A percentile compares a stretch with the other conserved stretches of the same genome.
These are phyloP conservation scores for Boletus sp. DNA, from an alignment of 768 basidiomycete genomes.

Conservation along the genomic window DNA sequence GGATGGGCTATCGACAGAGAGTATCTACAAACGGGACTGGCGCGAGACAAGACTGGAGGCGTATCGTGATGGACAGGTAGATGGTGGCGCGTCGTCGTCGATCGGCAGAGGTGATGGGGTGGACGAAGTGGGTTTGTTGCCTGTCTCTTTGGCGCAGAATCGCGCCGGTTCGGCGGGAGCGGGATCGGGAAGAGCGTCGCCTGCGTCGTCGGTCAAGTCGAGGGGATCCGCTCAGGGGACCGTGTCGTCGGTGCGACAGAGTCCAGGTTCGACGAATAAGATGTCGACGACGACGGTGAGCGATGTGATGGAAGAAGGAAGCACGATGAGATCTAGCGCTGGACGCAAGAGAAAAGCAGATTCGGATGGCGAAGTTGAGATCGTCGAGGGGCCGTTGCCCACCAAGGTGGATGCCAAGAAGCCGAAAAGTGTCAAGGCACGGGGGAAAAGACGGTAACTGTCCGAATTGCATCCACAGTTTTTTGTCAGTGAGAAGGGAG, in stretches of 20 bases:
- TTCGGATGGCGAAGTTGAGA: conserved; percentile 56
- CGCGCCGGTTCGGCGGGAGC: conserved; percentile 12
- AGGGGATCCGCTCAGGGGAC: conserved; percentile 29
- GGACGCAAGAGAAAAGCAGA: conserved; percentile 49
- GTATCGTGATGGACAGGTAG: conserved; percentile 13
- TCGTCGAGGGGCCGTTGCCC: conserved; percentile 44
- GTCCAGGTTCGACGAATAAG: conserved; percentile 44
- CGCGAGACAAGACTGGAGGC: conserved; percentile 56
- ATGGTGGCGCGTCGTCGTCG: conserved; percentile 5
- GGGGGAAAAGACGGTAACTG: conserved; percentile 40
- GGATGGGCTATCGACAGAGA: conserved; percentile 61
- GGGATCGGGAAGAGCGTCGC: conserved; percentile 41
- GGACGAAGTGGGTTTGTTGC: conserved; percentile 30
- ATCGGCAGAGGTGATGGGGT: conserved; percentile 22
- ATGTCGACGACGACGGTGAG: conserved; percentile 43
- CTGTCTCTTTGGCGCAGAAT: conserved; percentile 20
- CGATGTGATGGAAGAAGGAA: conserved; percentile 45
- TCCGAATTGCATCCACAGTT: too few species aligned
- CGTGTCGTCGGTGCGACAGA: conserved; percentile 38
- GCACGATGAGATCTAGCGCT: not conserved
- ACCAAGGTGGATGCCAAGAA: conserved; percentile 39
- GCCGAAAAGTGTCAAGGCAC: conserved; percentile 31
- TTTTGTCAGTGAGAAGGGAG: too few species aligned
- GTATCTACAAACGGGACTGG: conserved; percentile 72
- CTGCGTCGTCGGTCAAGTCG: conserved; percentile 50